Percentiles rank a stretch among this genome's conserved stretches.
phyloP scores from a whole-genome alignment of 495 filamentous ascomycete species.

The Daldinia bambusicola region DNA sequence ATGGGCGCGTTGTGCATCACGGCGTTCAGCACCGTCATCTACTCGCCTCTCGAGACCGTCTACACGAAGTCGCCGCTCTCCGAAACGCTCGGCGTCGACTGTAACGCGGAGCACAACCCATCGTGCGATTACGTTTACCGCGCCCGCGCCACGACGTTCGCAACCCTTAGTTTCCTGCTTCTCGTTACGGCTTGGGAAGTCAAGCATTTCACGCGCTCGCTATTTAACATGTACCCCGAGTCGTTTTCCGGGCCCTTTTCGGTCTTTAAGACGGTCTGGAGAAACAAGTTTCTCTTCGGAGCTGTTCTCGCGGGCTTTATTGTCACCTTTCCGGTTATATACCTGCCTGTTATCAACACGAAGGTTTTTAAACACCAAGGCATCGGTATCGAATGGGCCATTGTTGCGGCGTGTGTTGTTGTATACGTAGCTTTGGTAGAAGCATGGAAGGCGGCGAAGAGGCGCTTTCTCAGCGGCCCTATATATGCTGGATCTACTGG shows the following conservation, averaged over 20 bases:
- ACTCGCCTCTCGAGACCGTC: conserved; percentile 34
- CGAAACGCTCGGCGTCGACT: conserved; percentile 54
- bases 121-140: conserved; percentile 65
- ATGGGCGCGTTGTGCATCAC: conserved; percentile 66
- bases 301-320: conserved; percentile 65
- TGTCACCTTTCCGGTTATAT: conserved; percentile 67
- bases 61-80: conserved; percentile 3
- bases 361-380: conserved; percentile 66
- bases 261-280: conserved; percentile 62
- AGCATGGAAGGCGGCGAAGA: conserved; percentile 65
- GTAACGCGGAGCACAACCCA: conserved; percentile 59
- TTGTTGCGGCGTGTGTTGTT: conserved; percentile 59
- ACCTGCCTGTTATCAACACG: conserved; percentile 64
- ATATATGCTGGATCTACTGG: conserved; percentile 1
- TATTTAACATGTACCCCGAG: conserved; percentile 64
- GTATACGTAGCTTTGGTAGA: conserved; percentile 62
- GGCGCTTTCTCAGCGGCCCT: conserved; percentile 31
- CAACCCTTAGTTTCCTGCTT: conserved; percentile 68
- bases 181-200: conserved; percentile 69
- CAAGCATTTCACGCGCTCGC: conserved; percentile 63
- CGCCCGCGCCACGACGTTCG: conserved; percentile 76
- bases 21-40: conserved; percentile 63
- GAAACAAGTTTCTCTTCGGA: conserved; percentile 68
- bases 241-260: conserved; percentile 53
- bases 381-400: conserved; percentile 69